A percentile compares a stretch with the other conserved stretches of the same genome.
These are phyloP conservation scores for Begonia peltatifolia DNA, from an alignment of 306 rosid genomes.

Conservation along the genomic window DNA sequence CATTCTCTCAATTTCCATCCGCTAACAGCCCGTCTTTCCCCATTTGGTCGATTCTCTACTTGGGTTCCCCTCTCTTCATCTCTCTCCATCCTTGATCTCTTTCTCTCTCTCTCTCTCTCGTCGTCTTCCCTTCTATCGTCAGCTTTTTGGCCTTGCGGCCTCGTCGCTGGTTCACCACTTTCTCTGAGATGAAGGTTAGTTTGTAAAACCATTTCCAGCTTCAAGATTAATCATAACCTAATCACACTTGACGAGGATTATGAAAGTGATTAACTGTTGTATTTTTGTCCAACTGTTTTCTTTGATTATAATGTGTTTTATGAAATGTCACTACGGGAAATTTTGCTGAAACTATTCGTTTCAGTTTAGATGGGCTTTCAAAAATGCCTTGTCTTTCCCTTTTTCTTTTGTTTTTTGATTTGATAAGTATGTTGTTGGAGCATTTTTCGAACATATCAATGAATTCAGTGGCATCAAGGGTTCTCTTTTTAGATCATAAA, in stretches of 20 bases:
- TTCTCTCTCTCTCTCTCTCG: conserved; percentile 13
- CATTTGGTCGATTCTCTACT: conserved; percentile 10
- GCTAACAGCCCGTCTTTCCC: conserved; percentile 14
- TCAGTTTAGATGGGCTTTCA: background rate
- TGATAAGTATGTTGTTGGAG: background rate
- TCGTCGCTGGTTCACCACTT: conserved; percentile 11
- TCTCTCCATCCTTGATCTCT: conserved; percentile 3
- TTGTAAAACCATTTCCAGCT: background rate
- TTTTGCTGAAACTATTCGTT: background rate
- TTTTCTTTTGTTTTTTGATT: background rate
- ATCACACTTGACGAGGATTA: background rate
- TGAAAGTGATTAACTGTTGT: background rate
- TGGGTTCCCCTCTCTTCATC: background rate
- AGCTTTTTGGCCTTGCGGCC: conserved; percentile 11
- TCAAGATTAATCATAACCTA: background rate
- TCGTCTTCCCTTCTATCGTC: conserved; percentile 15
- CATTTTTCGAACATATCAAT: background rate
- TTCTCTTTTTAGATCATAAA: background rate
- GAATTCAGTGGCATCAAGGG: background rate
- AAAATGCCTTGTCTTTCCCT: no score
- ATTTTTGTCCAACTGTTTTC: background rate
- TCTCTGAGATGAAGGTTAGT: conserved; percentile 29
- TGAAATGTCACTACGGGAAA: background rate
- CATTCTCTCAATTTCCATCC: conserved; percentile 21
- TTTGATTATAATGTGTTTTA: background rate